These are phyloP conservation scores for Simplicillium aogashimaense DNA, from an alignment of 2,329 filamentous ascomycete genomes.

Conservation along the genomic window DNA sequence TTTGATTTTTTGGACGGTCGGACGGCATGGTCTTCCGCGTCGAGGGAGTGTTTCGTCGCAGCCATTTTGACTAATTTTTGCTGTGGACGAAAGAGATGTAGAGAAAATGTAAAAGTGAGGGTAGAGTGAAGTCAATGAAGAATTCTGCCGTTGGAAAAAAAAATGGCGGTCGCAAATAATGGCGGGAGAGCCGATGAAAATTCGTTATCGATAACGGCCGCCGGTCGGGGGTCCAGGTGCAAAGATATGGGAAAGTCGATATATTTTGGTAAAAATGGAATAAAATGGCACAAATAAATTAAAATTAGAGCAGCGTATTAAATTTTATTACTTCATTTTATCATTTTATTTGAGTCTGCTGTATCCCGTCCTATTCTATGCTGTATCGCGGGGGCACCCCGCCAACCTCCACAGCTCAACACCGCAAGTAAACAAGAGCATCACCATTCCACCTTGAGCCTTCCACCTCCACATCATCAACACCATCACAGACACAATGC, in stretches of 20 bases:
- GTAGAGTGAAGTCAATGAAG: background rate
- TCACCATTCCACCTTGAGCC: background rate
- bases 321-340: too few species aligned
- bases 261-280: too few species aligned
- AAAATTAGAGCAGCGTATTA: too few species aligned
- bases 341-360: too few species aligned
- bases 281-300: too few species aligned
- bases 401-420: too few species aligned
- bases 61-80: conserved; percentile 19
- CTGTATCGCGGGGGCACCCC: too few species aligned
- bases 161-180: background rate
- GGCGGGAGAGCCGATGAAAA: background rate
- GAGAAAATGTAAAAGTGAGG: background rate
- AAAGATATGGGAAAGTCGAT: background rate
- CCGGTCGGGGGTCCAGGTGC: too few species aligned
- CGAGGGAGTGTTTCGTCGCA: conserved; percentile 28
- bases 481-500: too few species aligned
- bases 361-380: too few species aligned
- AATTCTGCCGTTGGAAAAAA: background rate
- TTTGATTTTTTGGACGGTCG: conserved; percentile 31
- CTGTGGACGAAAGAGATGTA: too few species aligned
- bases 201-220: background rate
- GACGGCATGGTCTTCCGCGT: conserved; percentile 21
- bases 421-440: too few species aligned
- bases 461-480: background rate